Conservation (phyloP, 257 asterid genomes). For the Solanum sitiens region DNA sequence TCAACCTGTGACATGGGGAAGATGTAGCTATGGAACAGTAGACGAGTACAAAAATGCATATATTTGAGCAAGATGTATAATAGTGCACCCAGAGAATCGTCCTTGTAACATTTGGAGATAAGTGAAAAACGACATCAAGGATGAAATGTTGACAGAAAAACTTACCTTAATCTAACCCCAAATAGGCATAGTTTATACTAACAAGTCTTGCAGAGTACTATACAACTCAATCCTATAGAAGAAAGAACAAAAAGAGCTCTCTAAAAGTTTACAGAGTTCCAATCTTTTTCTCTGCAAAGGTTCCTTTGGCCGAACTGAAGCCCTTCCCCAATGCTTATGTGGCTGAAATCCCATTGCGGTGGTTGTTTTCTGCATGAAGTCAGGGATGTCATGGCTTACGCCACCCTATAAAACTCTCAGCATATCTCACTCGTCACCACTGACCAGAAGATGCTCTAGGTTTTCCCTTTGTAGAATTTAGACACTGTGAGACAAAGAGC, state of each 20-base stretch:
- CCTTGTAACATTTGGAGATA: neutral
- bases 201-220: neutral
- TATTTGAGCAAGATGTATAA: neutral
- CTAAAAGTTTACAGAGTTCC: neutral
- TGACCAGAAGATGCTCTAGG: slow-evolving; percentile 52
- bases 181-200: neutral
- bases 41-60: neutral
- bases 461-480: slow-evolving; percentile 70
- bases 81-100: neutral
- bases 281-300: neutral
- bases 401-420: neutral
- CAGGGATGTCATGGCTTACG: neutral
- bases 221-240: neutral
- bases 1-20: neutral
- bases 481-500: slow-evolving; percentile 73
- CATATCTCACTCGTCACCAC: slow-evolving; percentile 17
- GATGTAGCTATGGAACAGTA: neutral
- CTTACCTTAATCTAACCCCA: neutral
- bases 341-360: neutral
- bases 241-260: neutral
- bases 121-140: neutral
- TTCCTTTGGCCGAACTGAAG: neutral
- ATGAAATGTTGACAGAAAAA: neutral
- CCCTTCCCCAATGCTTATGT: neutral
- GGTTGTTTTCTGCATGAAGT: neutral